Base-by-base conservation (phyloP, 495 filamentous ascomycete species). In the Cercophora newfieldiana region DNA sequence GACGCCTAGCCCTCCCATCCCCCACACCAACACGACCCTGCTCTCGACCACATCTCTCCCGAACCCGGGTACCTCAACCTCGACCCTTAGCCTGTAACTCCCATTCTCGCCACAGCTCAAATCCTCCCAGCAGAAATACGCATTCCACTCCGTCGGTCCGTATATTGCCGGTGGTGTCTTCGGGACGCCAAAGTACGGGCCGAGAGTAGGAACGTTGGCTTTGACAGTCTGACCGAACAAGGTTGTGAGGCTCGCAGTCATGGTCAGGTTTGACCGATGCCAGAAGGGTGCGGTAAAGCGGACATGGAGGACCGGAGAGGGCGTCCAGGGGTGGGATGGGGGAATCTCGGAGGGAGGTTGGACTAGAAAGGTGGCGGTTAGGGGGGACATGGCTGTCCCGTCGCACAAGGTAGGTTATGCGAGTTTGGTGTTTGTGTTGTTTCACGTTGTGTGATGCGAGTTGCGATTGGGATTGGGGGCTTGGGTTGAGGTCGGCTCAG, bases 91-190 rank as follows among this genome's bases (percentile, higher is more conserved):
- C 58, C 26, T 44, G 18, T 60, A 60, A 44, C 31, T 60, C 31
- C 58, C 58, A 1, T 3, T 25, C 30, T 60, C 58, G 16, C 8
- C 58, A 48, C 30, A 44, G n/a, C 31, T 48, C 30, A 60, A n/a
- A 10, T 30, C 58, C 58, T 60, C 58, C 58, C 58, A 47, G 58
- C 58, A 60, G 21, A 60, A 60, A 48, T 60, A 60, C n/a, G 58
- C 58, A 60, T 60, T 22, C 58, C 31, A 60, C 18, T 60, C 58
- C 21, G 31, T 26, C 31, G 58, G 31, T 21, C 1, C 31, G 25
- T 60, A 60, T 12, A 60, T 60, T 8, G 31, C 31, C 7, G 58
- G 30, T 3, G 31, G 58, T 16, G 31, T 48, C n/a, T 60, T 60
- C 16, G 58, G 58, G 2, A 60, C 30, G 3, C 31, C 58, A 28